Percentiles rank a stretch among this genome's conserved stretches.
Evolutionary conservation across 768 basidiomycete genomes (phyloP).

Genomic region (Podaxis pistillaris): DNA sequence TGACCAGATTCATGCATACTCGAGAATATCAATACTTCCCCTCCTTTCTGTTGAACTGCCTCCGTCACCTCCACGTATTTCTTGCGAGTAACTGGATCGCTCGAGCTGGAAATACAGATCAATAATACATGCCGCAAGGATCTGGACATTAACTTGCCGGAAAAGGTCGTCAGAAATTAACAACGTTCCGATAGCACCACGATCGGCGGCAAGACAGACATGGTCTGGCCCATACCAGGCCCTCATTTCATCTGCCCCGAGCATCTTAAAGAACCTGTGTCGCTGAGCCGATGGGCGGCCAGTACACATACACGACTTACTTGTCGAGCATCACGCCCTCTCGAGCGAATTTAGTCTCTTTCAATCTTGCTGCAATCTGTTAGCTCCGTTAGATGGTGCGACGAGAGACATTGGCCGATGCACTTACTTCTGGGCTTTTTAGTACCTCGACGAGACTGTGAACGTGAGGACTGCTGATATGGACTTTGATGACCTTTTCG

Average conservation of each 20-base stretch:
- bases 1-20: constrained; percentile 99
- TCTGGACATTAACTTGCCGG: constrained; percentile 46
- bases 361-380: constrained; percentile 73
- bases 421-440: constrained; percentile 85
- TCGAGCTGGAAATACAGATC: constrained; percentile 52
- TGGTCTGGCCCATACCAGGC: constrained; percentile 99
- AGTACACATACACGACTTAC: constrained; percentile 34
- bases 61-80: constrained; percentile 88
- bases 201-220: constrained; percentile 85
- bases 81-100: constrained; percentile 73
- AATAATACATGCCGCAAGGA: background rate
- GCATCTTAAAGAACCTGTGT: constrained; percentile 94
- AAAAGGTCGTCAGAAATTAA: constrained; percentile 96
- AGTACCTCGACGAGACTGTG: constrained; percentile 94
- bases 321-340: constrained; percentile 91
- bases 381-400: background rate
- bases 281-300: constrained; percentile 1
- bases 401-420: background rate
- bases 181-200: constrained; percentile 91
- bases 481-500: constrained; percentile 87
- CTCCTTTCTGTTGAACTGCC: constrained; percentile 82
- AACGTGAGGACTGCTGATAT: constrained; percentile 91
- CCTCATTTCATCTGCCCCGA: constrained; percentile 89
- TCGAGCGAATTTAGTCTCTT: constrained; percentile 94
- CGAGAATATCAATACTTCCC: constrained; percentile 94